Evolutionary conservation across 1,284 basidiomycete species (phyloP).

Genomic region (Ceratobasidium theobromae): DNA sequence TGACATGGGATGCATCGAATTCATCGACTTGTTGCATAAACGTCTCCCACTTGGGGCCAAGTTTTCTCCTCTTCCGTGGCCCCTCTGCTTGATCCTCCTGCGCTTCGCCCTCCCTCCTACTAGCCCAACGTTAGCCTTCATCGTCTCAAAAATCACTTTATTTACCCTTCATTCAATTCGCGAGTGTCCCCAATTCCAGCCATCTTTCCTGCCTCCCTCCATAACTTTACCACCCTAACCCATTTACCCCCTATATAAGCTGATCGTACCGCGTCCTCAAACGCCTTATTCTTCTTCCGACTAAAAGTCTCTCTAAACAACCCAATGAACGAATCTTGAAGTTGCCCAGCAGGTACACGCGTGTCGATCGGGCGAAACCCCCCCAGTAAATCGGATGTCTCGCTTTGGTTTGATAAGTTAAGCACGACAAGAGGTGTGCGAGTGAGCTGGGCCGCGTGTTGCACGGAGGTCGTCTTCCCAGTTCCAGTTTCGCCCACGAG

Average conservation of each 20-base stretch:
- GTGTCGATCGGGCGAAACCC: conserved; percentile 95
- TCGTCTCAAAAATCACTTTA: conserved; percentile 37
- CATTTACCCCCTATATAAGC: conserved; percentile 84
- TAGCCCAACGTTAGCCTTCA: conserved; percentile 39
- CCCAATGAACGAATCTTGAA: conserved; percentile 79
- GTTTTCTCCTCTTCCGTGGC: conserved; percentile 42
- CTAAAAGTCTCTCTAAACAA: conserved; percentile 91
- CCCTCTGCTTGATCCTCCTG: conserved; percentile 51
- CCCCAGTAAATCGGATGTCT: conserved; percentile 91
- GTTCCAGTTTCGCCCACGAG: conserved; percentile 98
- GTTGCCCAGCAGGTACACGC: conserved; percentile 68
- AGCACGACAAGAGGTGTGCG: conserved; percentile 80
- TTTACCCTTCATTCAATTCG: conserved; percentile 31
- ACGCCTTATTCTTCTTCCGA: conserved; percentile 85
- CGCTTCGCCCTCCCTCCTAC: conserved; percentile 46
- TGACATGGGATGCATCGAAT: conserved; percentile 86
- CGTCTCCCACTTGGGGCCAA: conserved; percentile 60
- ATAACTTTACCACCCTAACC: conserved; percentile 80
- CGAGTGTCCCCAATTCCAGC: conserved; percentile 41
- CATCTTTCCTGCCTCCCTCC: conserved; percentile 76
- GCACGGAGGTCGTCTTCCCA: conserved; percentile 93
- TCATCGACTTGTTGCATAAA: conserved; percentile 74
- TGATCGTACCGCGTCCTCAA: conserved; percentile 81
- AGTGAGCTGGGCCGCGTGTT: conserved; percentile 83
- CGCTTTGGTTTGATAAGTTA: conserved; percentile 96